phyloP scores from a whole-genome alignment of 768 basidiomycete species.

The Trametes elegans region DNA sequence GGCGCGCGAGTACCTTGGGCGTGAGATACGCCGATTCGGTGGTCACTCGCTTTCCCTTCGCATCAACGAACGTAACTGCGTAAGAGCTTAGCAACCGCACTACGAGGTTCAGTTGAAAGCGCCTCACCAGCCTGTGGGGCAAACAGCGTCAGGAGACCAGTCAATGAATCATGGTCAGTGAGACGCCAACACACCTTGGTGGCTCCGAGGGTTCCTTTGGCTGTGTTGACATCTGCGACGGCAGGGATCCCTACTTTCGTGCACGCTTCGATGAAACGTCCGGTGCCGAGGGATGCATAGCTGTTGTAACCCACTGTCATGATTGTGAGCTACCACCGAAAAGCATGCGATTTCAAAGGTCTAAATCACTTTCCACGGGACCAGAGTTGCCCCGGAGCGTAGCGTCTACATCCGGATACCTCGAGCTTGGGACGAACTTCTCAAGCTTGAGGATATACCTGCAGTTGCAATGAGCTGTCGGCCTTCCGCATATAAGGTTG shows the following conservation, averaged over 20 bases:
- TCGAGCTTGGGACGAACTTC: slow-evolving; percentile 47
- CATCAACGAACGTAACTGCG: slow-evolving; percentile 66
- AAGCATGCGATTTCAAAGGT: neutral
- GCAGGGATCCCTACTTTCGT: slow-evolving; percentile 48
- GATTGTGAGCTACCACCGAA: neutral
- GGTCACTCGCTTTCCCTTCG: slow-evolving; percentile 52
- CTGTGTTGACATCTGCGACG: slow-evolving; percentile 55
- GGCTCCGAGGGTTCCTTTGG: slow-evolving; percentile 55
- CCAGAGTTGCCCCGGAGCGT: slow-evolving; percentile 49
- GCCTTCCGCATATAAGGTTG: neutral
- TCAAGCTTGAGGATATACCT: slow-evolving; percentile 78
- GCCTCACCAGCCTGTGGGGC: slow-evolving; percentile 28
- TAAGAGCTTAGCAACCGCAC: neutral
- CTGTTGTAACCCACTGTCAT: slow-evolving; percentile 52
- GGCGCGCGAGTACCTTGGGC: slow-evolving; percentile 55
- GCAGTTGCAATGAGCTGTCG: neutral
- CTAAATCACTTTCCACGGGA: slow-evolving; percentile 42
- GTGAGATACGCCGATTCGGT: slow-evolving; percentile 70
- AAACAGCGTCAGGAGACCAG: too few relatives aligned
- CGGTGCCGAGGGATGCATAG: slow-evolving; percentile 41
- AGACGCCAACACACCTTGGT: slow-evolving; percentile 45
- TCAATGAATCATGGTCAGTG: neutral
- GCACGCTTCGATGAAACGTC: slow-evolving; percentile 56
- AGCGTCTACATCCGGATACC: slow-evolving; percentile 48
- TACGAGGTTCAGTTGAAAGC: too few relatives aligned